Base-by-base conservation (phyloP, 148 eudicot species). In the Tetragonia tetragonoides region DNA sequence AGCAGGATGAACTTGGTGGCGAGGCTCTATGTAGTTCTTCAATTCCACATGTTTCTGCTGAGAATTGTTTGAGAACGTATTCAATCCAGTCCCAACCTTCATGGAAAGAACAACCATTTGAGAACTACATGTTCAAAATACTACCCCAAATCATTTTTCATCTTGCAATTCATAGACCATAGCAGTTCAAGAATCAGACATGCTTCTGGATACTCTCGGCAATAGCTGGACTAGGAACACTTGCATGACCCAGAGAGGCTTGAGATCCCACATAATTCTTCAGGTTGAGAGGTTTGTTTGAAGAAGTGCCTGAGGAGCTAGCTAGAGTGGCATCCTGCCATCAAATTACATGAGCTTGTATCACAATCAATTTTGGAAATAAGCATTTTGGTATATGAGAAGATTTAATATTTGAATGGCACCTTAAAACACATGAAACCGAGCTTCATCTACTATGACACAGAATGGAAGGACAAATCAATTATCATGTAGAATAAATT, bases 251-350 rank as follows among this genome's bases (percentile, higher is more conserved):
- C 10, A 75, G 20, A 66, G 46, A 51, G n/a, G 74, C 56, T 10
- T 68, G 74, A 24, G 10, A 10, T 10, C 68, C 79, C 20, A 40
- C 73, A 68, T 77, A 77, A 77, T 77, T 42, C 51, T 77, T 66
- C 71, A 75, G 47, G 51, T 64, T 65, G 59, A 75, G 10, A 64
- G 61, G 24, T 47, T 64, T 87, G n/a, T 70, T 73, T 72, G 69
- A 81, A 79, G 85, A 66, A 74, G 42, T 74, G 56, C 49, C 70
- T 20, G 86, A 54, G 66, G 89, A 87, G 77, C 83, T 77, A 69
- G 90, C 74, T 28, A 81, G 88, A 85, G 44, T 75, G 14, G 75
- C 79, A 68, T 78, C 86, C 85, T 83, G 84, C 82, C 71, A 74
- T 54, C 6, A 51, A 63, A 62, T 46, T 7, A 28, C 34, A 70